Conservation (phyloP, 192 early-diverging fungal species). For the Diversispora eburnea region DNA sequence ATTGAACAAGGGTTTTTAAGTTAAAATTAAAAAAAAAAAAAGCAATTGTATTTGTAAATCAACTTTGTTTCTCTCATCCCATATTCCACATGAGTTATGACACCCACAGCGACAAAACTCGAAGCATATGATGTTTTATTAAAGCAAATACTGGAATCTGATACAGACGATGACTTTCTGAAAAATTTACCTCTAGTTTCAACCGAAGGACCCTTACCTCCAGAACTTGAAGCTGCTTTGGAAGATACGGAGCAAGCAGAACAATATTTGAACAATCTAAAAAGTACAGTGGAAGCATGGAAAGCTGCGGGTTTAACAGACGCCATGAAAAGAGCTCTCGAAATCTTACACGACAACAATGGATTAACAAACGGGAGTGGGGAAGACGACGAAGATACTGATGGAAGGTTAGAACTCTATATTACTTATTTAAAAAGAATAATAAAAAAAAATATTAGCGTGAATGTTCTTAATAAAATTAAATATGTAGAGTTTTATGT, state of each 20-base stretch:
- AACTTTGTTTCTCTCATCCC: neutral
- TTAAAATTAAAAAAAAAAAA: neutral
- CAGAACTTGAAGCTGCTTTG: slow-evolving; percentile 45
- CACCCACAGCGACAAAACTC: neutral
- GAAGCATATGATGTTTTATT: slow-evolving; percentile 40
- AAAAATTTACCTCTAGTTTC: slow-evolving; percentile 27
- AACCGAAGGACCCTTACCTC: slow-evolving; percentile 44
- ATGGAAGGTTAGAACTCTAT: slow-evolving; percentile 1
- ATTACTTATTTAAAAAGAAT: neutral
- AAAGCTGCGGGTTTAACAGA: slow-evolving; percentile 35
- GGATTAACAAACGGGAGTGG: slow-evolving; percentile 1
- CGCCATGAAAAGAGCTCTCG: slow-evolving; percentile 37
- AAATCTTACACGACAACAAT: slow-evolving; percentile 25
- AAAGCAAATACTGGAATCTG: slow-evolving; percentile 42
- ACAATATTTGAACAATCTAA: slow-evolving; percentile 42
- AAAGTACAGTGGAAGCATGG: slow-evolving; percentile 38
- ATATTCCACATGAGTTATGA: slow-evolving; percentile 6
- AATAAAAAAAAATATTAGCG: neutral
- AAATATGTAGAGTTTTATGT: neutral
- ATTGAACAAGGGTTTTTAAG: too few species aligned
- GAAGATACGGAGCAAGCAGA: slow-evolving; percentile 41
- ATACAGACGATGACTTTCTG: slow-evolving; percentile 39
- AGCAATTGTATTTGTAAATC: neutral
- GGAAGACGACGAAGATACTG: slow-evolving; percentile 12
- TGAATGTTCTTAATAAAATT: neutral